A percentile compares a stretch with the other conserved stretches of the same genome.
Conservation (phyloP, 83 land plant species). For the Diphasiastrum complanatum region DNA sequence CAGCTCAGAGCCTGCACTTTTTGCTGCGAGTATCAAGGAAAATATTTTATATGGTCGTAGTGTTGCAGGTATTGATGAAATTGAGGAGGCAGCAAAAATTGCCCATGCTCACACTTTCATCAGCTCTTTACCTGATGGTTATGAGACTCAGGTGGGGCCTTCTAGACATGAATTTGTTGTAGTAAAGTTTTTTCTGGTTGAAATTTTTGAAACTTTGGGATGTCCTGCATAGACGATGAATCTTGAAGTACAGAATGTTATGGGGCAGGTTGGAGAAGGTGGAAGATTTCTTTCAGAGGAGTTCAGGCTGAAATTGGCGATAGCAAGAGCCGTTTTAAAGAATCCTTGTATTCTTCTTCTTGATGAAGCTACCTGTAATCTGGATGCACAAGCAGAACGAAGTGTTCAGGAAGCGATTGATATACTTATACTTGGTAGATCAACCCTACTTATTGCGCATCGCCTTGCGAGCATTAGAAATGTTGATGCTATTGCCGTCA, state of each 20-base stretch:
- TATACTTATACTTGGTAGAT: constrained; percentile 78
- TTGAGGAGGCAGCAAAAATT: constrained; percentile 98
- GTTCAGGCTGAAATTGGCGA: constrained; percentile 80
- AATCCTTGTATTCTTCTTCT: constrained; percentile 88
- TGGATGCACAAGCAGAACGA: constrained; percentile 92
- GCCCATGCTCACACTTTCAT: constrained; percentile 99
- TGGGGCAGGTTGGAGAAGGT: constrained; percentile 68
- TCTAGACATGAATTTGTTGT: background rate
- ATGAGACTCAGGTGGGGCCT: constrained; percentile 70
- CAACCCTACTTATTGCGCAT: constrained; percentile 88
- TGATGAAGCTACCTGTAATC: constrained; percentile 94
- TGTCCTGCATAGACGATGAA: background rate
- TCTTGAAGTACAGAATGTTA: background rate
- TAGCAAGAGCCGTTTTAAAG: constrained; percentile 94
- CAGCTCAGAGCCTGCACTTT: constrained; percentile 88
- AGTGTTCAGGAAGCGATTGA: constrained; percentile 93
- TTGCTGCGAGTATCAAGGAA: constrained; percentile 74
- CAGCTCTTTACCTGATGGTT: constrained; percentile 84
- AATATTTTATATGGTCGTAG: constrained; percentile 94
- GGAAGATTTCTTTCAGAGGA: constrained; percentile 67
- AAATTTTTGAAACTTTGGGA: background rate
- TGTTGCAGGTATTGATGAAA: constrained; percentile 62
- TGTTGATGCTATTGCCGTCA: constrained; percentile 97
- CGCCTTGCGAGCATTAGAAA: constrained; percentile 82
- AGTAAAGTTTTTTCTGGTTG: background rate